These are phyloP conservation scores for Martensiomyces pterosporus DNA, from an alignment of 192 early-diverging fungal genomes.

Conservation along the genomic window DNA sequence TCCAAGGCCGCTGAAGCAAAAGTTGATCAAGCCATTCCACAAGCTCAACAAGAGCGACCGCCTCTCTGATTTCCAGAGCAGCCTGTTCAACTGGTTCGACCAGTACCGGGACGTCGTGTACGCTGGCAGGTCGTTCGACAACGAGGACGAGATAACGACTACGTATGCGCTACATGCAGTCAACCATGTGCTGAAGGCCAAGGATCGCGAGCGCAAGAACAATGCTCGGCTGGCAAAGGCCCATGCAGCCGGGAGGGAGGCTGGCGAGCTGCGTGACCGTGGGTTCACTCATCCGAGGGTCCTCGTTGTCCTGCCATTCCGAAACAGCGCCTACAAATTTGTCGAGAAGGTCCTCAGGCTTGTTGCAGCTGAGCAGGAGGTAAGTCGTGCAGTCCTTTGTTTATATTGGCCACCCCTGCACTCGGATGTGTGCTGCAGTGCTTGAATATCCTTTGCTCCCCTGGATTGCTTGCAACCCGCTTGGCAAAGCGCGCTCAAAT, in stretches of 20 bases:
- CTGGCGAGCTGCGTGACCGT: constrained; percentile 85
- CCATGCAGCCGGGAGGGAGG: constrained; percentile 53
- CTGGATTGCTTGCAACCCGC: too few species aligned
- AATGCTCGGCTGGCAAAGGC: constrained; percentile 66
- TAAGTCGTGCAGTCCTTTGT: too few species aligned
- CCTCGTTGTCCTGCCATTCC: constrained; percentile 83
- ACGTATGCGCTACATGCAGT: constrained; percentile 78
- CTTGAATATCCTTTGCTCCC: too few species aligned
- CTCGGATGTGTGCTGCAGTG: too few species aligned
- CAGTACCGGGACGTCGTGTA: constrained; percentile 77
- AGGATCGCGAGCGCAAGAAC: constrained; percentile 65
- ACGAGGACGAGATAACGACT: constrained; percentile 65
- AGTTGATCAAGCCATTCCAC: constrained; percentile 29
- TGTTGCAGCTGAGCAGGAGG: constrained; percentile 72
- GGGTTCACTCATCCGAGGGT: constrained; percentile 94
- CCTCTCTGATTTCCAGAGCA: constrained; percentile 52
- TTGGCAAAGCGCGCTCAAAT: too few species aligned
- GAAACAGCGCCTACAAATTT: constrained; percentile 75
- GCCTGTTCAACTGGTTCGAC: constrained; percentile 61
- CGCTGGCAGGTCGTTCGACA: constrained; percentile 56
- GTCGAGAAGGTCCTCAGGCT: constrained; percentile 72
- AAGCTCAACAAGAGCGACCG: constrained; percentile 26
- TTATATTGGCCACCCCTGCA: too few species aligned
- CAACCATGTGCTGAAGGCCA: constrained; percentile 85
- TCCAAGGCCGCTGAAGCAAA: constrained; percentile 25